Percentiles rank a stretch among this genome's conserved stretches.
phyloP scores from a whole-genome alignment of 305 asterid genomes.

The Fraxinus angustifolia region DNA sequence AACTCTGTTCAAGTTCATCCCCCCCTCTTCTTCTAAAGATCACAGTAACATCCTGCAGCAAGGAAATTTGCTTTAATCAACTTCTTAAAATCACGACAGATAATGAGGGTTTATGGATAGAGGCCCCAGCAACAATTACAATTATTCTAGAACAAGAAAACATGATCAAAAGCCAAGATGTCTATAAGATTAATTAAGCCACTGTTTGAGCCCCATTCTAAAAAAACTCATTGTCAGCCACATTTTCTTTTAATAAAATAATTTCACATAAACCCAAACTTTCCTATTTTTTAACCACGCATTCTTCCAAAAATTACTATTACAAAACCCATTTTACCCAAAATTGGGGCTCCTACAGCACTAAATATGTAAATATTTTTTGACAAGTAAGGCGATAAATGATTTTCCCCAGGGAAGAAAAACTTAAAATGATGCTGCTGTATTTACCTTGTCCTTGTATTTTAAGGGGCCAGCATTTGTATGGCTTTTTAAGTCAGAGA shows the following conservation, averaged over 20 bases:
- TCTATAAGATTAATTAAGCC: background rate
- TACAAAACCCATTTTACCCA: too few relatives aligned
- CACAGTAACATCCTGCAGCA: constrained; percentile 89
- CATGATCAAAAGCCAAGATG: background rate
- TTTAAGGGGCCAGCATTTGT: constrained; percentile 68
- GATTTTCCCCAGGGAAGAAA: background rate
- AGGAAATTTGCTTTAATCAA: constrained; percentile 17
- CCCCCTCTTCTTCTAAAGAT: constrained; percentile 99
- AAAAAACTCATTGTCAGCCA: too few relatives aligned
- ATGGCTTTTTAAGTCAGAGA: constrained; percentile 66
- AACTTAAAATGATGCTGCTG: background rate
- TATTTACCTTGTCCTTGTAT: constrained; percentile 96
- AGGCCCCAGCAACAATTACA: background rate
- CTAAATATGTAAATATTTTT: background rate
- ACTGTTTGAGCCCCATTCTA: too few relatives aligned
- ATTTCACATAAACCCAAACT: too few relatives aligned
- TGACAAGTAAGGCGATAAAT: background rate
- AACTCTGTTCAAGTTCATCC: constrained; percentile 97
- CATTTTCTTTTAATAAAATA: too few relatives aligned
- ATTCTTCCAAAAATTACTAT: too few relatives aligned
- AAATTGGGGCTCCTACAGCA: too few relatives aligned
- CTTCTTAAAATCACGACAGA: constrained; percentile 3
- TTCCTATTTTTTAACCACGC: too few relatives aligned
- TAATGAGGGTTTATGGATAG: background rate
- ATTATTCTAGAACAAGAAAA: constrained; percentile 7